These are phyloP conservation scores for Diplodia corticola DNA, from an alignment of 2,329 filamentous ascomycete species.

Conservation along the genomic window DNA sequence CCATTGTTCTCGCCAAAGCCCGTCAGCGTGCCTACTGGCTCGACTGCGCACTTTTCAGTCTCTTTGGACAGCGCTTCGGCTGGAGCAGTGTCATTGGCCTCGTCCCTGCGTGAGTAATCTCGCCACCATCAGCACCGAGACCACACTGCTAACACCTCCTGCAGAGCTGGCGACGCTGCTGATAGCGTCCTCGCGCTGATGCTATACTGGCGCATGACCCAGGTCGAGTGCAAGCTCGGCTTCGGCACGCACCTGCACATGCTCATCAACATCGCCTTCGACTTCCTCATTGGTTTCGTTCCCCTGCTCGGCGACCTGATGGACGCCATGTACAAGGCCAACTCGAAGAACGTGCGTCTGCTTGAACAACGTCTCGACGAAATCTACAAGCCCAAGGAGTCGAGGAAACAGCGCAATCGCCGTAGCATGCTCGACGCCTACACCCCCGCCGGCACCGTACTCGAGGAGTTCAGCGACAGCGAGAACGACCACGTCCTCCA, in stretches of 20 bases:
- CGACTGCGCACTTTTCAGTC: conserved; percentile 80
- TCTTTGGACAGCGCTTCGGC: conserved; percentile 80
- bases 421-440: conserved; percentile 23
- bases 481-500: conserved; percentile 1
- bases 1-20: conserved; percentile 77
- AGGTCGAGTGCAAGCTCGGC: conserved; percentile 75
- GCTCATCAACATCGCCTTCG: conserved; percentile 75
- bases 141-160: background rate
- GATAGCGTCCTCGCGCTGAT: conserved; percentile 74
- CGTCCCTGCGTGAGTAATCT: conserved; percentile 67
- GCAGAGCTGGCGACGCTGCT: conserved; percentile 64
- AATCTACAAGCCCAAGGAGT: conserved; percentile 57
- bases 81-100: conserved; percentile 86
- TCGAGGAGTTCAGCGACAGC: conserved; percentile 47
- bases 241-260: conserved; percentile 64
- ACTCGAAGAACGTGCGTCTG: conserved; percentile 72
- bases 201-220: conserved; percentile 46
- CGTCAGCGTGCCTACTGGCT: conserved; percentile 82
- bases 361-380: conserved; percentile 68
- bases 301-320: conserved; percentile 75
- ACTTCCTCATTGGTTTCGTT: conserved; percentile 72
- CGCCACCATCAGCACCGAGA: background rate
- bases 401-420: conserved; percentile 22
- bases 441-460: conserved; percentile 45
- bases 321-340: conserved; percentile 72